phyloP scores from a whole-genome alignment of 176 grass and related monocot species.

The Aegilops speltoides region DNA sequence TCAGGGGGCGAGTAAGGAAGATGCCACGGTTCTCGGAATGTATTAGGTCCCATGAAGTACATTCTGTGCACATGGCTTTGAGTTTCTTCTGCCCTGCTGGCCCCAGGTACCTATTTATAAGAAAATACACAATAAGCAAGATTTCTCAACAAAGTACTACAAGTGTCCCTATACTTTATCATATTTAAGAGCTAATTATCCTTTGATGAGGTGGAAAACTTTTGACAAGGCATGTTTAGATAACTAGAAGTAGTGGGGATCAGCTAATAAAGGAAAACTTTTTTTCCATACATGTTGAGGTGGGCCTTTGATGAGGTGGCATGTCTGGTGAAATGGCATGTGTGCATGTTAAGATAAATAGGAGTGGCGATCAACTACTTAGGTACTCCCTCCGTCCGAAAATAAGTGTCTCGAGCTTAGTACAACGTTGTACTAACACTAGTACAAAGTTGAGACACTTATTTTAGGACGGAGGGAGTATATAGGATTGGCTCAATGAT shows the following conservation, averaged over 20 bases:
- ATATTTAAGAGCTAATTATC: background rate
- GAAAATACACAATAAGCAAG: conserved; percentile 20
- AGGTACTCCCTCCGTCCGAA: too few species aligned
- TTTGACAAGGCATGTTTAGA: too few species aligned
- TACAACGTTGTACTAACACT: too few species aligned
- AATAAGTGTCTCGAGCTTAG: too few species aligned
- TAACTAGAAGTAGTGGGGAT: background rate
- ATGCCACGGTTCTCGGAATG: conserved; percentile 98
- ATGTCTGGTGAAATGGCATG: background rate
- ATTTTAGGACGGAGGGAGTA: too few species aligned
- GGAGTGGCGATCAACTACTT: background rate
- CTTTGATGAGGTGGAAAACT: background rate
- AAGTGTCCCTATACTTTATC: background rate
- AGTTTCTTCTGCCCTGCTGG: conserved; percentile 92
- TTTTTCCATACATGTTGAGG: background rate
- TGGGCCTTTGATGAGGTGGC: background rate
- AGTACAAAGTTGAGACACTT: too few species aligned
- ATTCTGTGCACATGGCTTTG: conserved; percentile 98
- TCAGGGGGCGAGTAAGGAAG: conserved; percentile 96
- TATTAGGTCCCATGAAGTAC: conserved; percentile 99
- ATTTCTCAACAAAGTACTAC: conserved; percentile 6
- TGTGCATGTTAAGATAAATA: background rate
- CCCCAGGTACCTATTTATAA: conserved; percentile 76
- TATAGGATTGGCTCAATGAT: conserved; percentile 10
- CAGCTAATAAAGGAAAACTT: background rate